Percentiles rank a stretch among this genome's conserved stretches.
phyloP scores from a whole-genome alignment of 2,329 filamentous ascomycete species.

The Beauveria asiatica region DNA sequence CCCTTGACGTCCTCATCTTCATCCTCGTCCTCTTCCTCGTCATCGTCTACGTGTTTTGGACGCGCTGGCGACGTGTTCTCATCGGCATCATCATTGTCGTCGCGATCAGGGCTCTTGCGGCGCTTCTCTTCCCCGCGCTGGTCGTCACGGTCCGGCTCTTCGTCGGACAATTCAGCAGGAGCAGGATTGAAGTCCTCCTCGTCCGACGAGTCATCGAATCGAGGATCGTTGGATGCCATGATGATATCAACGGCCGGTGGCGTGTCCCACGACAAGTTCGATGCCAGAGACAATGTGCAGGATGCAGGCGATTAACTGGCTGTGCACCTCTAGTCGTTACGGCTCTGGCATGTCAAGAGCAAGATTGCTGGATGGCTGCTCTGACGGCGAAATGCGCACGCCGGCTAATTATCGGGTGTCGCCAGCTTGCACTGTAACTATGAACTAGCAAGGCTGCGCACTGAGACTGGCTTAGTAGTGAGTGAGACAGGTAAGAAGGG shows the following conservation, averaged over 20 bases:
- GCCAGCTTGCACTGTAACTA: background rate
- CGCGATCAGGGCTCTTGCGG: background rate
- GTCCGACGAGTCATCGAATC: constrained; percentile 59
- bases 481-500: too few species aligned
- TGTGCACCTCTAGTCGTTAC: constrained; percentile 7
- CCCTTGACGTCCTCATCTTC: constrained; percentile 27
- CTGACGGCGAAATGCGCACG: constrained; percentile 4
- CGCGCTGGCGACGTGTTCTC: constrained; percentile 22
- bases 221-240: constrained; percentile 41
- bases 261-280: constrained; percentile 1
- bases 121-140: constrained; percentile 33
- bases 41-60: constrained; percentile 21
- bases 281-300: constrained; percentile 11
- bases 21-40: constrained; percentile 37
- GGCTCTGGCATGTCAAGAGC: constrained; percentile 9
- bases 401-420: constrained; percentile 15
- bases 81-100: constrained; percentile 28
- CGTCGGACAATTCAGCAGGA: constrained; percentile 64
- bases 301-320: background rate
- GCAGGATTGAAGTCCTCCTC: constrained; percentile 86
- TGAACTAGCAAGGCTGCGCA: too few species aligned
- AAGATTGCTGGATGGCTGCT: constrained; percentile 2
- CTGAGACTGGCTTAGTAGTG: too few species aligned
- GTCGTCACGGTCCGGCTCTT: constrained; percentile 32
- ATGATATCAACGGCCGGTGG: constrained; percentile 15